Evolutionary conservation across 1,284 basidiomycete genomes (phyloP).

Genomic region (Sanghuangporus sanghuang): DNA sequence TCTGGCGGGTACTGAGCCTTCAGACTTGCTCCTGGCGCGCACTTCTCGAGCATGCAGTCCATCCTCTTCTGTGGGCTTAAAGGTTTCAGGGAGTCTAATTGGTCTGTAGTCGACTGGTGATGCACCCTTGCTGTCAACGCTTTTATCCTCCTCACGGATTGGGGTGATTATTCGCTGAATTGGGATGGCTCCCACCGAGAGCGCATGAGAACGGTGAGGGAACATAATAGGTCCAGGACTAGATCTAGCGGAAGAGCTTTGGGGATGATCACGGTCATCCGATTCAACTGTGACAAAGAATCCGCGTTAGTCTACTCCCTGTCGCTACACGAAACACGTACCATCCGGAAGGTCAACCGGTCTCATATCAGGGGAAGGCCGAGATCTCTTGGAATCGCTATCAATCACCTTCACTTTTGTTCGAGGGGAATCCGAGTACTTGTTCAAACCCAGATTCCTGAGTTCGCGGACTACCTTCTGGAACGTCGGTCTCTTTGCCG

Average conservation of each 20-base stretch:
- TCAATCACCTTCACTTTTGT: constrained; percentile 19
- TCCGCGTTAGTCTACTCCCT: not conserved
- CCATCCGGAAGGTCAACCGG: constrained; percentile 4
- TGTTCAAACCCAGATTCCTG: constrained; percentile 31
- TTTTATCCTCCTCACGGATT: constrained; percentile 13
- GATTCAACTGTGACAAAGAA: not conserved
- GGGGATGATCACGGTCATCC: not conserved
- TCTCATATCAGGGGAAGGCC: constrained; percentile 17
- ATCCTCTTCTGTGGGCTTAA: not conserved
- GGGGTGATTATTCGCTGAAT: constrained; percentile 20
- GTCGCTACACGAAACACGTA: not conserved
- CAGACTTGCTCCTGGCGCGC: constrained; percentile 7
- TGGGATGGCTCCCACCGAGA: constrained; percentile 14
- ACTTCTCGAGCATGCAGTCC: not conserved
- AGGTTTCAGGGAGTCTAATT: constrained; percentile 2
- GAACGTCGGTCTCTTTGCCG: constrained; percentile 44
- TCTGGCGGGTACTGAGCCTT: constrained; percentile 2
- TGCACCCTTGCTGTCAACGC: not conserved
- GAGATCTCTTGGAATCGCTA: constrained; percentile 18
- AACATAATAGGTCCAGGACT: constrained; percentile 1
- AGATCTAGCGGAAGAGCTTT: constrained; percentile 2
- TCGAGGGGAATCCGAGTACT: constrained; percentile 24
- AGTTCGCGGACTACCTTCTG: constrained; percentile 36
- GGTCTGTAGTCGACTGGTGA: constrained; percentile 13
- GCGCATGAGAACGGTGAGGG: not conserved